Conservation (phyloP, 139 green algal genomes). For the Yamagishiella unicocca region DNA sequence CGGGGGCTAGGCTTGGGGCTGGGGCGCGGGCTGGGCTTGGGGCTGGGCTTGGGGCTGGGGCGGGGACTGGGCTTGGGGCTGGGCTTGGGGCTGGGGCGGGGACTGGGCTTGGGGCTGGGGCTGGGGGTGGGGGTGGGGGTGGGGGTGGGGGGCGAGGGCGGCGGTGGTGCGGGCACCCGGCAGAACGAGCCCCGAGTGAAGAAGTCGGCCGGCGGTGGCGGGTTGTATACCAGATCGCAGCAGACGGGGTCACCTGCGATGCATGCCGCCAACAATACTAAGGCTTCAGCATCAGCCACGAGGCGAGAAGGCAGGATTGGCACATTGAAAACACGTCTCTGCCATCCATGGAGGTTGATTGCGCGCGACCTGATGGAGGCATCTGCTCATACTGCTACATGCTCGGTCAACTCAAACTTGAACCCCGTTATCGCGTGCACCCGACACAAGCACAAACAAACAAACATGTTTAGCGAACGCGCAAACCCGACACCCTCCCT, state of each 20-base stretch:
- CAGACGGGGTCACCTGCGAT: constrained; percentile 8
- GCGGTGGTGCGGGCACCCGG: background rate
- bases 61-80: background rate
- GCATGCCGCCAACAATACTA: too few relatives aligned
- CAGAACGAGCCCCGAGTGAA: constrained; percentile 11
- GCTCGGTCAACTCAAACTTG: too few relatives aligned
- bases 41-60: background rate
- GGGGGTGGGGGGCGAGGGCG: background rate
- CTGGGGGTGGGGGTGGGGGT: background rate
- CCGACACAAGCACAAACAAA: too few relatives aligned
- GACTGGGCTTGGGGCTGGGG: background rate
- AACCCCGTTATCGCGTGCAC: too few relatives aligned
- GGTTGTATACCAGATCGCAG: constrained; percentile 18
- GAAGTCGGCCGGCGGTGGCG: background rate
- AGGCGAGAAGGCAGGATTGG: too few relatives aligned
- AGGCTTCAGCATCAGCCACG: too few relatives aligned
- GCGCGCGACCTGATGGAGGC: too few relatives aligned
- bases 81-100: background rate
- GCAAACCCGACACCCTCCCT: too few relatives aligned
- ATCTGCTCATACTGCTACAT: too few relatives aligned
- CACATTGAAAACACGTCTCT: too few relatives aligned
- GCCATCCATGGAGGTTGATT: too few relatives aligned
- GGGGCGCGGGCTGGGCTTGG: background rate
- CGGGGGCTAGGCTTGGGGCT: background rate
- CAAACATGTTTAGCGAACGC: too few relatives aligned